phyloP scores from a whole-genome alignment of 805 yeast genomes.

The Saccharomycopsis sp. region DNA sequence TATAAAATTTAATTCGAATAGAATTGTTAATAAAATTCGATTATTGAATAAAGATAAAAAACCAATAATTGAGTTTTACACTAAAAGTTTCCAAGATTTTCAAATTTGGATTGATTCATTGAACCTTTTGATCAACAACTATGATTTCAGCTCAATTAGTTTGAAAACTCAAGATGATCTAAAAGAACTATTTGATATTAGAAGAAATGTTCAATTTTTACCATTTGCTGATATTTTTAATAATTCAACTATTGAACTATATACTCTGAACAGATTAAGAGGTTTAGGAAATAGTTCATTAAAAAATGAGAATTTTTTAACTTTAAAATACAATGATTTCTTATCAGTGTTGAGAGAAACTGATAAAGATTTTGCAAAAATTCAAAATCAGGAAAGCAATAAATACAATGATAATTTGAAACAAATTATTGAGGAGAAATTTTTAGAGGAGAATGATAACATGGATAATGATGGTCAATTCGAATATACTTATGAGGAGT shows the following conservation, averaged over 20 bases:
- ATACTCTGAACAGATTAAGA: neutral
- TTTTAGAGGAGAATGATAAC: neutral
- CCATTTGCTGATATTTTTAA: slow-evolving; percentile 10
- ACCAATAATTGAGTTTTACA: slow-evolving; percentile 9
- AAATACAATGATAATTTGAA: neutral
- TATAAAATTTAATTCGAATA: slow-evolving; percentile 9
- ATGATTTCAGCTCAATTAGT: slow-evolving; percentile 6
- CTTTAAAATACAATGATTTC: slow-evolving; percentile 7
- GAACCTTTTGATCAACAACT: slow-evolving; percentile 11
- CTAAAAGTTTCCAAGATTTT: slow-evolving; percentile 8
- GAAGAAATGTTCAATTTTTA: slow-evolving; percentile 11
- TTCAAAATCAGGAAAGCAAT: no score
- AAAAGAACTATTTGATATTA: slow-evolving; percentile 14
- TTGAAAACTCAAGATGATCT: slow-evolving; percentile 11
- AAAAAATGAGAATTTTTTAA: slow-evolving; percentile 9
- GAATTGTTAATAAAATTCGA: slow-evolving; percentile 9
- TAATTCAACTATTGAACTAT: slow-evolving; percentile 6
- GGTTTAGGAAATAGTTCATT: neutral
- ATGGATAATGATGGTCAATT: neutral
- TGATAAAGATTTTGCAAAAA: neutral
- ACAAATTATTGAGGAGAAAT: neutral
- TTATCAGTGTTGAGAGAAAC: no score
- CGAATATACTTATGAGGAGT: slow-evolving; percentile 13
- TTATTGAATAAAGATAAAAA: slow-evolving; percentile 1
- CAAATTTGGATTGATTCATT: slow-evolving; percentile 14